A percentile compares a stretch with the other conserved stretches of the same genome.
Evolutionary conservation across 1,284 basidiomycete species (phyloP).

Genomic region (Apiotrichum siamense): DNA sequence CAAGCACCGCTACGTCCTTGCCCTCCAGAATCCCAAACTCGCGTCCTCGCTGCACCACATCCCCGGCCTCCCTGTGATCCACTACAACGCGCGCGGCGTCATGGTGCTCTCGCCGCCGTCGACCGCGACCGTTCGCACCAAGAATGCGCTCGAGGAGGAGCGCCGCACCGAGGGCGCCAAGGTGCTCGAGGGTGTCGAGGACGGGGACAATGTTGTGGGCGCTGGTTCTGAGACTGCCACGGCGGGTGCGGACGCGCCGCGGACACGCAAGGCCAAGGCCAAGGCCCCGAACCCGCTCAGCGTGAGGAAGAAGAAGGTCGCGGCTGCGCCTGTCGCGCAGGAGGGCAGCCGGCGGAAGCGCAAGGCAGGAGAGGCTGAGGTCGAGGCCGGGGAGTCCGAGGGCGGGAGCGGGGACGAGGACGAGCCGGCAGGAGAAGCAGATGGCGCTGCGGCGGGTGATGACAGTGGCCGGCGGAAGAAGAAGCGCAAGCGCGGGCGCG

Average conservation of each 20-base stretch:
- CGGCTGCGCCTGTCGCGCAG: too few relatives aligned
- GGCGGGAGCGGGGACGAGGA: conserved; percentile 20
- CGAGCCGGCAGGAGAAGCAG: conserved; percentile 12
- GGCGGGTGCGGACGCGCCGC: conserved; percentile 41
- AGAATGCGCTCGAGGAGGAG: conserved; percentile 54
- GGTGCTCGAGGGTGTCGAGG: conserved; percentile 33
- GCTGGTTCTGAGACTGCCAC: conserved; percentile 51
- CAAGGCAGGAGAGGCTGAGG: conserved; percentile 5
- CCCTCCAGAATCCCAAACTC: conserved; percentile 67
- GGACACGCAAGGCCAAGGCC: conserved; percentile 59
- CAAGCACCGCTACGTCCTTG: conserved; percentile 82
- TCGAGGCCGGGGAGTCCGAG: too few relatives aligned
- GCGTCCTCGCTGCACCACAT: conserved; percentile 61
- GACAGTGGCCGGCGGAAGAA: conserved; percentile 26
- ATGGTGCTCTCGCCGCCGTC: conserved; percentile 84
- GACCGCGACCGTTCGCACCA: conserved; percentile 63
- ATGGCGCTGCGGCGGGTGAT: too few relatives aligned
- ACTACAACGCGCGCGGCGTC: conserved; percentile 77
- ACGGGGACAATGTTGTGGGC: conserved; percentile 53
- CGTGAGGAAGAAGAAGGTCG: conserved; percentile 72
- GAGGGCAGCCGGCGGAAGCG: conserved; percentile 8
- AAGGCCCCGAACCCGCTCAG: conserved; percentile 91
- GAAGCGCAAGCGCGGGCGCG: conserved; percentile 36
- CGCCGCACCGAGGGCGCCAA: conserved; percentile 41
- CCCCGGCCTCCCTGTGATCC: conserved; percentile 77